Percentiles rank a stretch among this genome's conserved stretches.
phyloP scores from a whole-genome alignment of 2,329 filamentous ascomycete species.

The Diaporthe batatas region DNA sequence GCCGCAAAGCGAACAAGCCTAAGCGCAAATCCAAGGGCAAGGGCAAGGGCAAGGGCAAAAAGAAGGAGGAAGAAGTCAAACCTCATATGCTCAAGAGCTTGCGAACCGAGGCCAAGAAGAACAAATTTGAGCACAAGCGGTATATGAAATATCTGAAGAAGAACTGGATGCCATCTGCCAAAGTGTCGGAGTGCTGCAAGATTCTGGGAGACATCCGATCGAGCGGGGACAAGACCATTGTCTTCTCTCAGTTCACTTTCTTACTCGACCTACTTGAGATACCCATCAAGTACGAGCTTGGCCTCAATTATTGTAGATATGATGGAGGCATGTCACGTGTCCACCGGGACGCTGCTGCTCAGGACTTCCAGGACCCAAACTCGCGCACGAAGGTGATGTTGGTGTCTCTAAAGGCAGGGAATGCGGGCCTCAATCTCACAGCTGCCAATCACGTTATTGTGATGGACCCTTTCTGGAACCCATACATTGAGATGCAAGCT shows the following conservation, averaged over 20 bases:
- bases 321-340: slow-evolving; percentile 80
- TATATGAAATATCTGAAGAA: slow-evolving; percentile 79
- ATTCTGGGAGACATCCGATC: slow-evolving; percentile 65
- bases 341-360: slow-evolving; percentile 75
- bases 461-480: slow-evolving; percentile 93
- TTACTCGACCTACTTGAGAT: slow-evolving; percentile 83
- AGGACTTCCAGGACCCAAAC: slow-evolving; percentile 71
- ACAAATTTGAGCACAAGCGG: slow-evolving; percentile 72
- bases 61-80: slow-evolving; percentile 57
- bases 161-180: slow-evolving; percentile 80
- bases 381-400: slow-evolving; percentile 76
- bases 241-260: slow-evolving; percentile 87
- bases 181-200: slow-evolving; percentile 77
- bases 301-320: slow-evolving; percentile 75
- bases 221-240: slow-evolving; percentile 79
- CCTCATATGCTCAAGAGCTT: slow-evolving; percentile 58
- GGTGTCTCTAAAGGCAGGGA: slow-evolving; percentile 83
- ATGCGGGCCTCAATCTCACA: slow-evolving; percentile 88
- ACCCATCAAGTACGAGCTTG: slow-evolving; percentile 68
- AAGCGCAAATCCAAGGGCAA: slow-evolving; percentile 59
- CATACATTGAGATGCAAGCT: slow-evolving; percentile 91
- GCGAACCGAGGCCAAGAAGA: slow-evolving; percentile 75
- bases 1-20: slow-evolving; percentile 49
- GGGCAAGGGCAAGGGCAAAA: slow-evolving; percentile 58
- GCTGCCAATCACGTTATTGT: slow-evolving; percentile 89